Base-by-base conservation (phyloP, 2,329 filamentous ascomycete species). In the Pseudocercospora fijiensis region DNA sequence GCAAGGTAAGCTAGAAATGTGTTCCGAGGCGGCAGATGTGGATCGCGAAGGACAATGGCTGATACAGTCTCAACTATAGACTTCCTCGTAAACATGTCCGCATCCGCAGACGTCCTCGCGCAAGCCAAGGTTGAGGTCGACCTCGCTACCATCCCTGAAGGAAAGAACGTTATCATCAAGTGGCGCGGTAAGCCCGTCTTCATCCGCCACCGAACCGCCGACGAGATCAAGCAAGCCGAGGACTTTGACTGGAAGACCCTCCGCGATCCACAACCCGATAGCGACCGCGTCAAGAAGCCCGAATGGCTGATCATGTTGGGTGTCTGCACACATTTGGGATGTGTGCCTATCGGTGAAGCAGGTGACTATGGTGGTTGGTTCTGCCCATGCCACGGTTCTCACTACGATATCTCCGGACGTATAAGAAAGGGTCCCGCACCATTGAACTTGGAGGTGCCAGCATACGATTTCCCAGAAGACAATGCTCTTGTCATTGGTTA, bases 161-260 rank as follows among this genome's bases (percentile, higher is more conserved):
- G 95, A 86, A 99, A 98, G 90, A 99, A 99, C 84, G 95, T 99
- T 79, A 96, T 99, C 80, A 96, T 99, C 86, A 99, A 99, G 85
- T 99, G 95, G 95, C 91, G 95, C 85, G 95, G 95, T 80, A 99
- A 99, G 90, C 95, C 95, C 80, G 92, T 99, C 80, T 99, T 99
- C 86, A 92, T 99, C 87, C 93, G 95, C 80, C 95, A 99, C 89
- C 92, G 95, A 78, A 99, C 95, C 74, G 82, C 87, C 75, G 84
- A 86, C 76, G 95, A 99, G 84, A 98, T 99, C 83, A 88, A 92
- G 76, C 91, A 97, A 82, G 95, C 95, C 79, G 92, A 97, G 83
- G 86, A 89, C 78, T 87, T 91, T 80, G 90, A 96, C 79, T 85
- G 96, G 80, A 80, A 91, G 75, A 79, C 86, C 70, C 87, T 99